Evolutionary conservation across 345 rosid genomes (phyloP).

Genomic region (Streptanthus diversifolius): DNA sequence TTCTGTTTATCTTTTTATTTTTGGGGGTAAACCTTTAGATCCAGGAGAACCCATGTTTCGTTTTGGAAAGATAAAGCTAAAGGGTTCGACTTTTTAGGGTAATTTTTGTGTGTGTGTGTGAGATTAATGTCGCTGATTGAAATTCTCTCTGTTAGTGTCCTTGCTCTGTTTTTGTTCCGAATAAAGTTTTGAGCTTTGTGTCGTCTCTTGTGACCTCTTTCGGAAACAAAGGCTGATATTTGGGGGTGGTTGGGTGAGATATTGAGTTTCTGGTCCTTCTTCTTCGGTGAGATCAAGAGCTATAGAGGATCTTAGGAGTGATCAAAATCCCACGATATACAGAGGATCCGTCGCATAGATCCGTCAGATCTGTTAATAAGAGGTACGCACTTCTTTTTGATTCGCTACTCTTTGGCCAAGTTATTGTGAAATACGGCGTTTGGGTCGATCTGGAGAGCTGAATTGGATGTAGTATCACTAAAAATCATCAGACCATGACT

Average conservation of each 20-base stretch:
- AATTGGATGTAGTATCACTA: conserved; percentile 15
- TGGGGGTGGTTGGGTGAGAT: background rate
- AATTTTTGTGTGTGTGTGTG: too few species aligned
- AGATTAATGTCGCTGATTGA: conserved; percentile 14
- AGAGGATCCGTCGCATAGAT: conserved; percentile 24
- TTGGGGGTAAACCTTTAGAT: conserved; percentile 24
- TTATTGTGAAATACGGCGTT: background rate
- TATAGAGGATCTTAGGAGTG: background rate
- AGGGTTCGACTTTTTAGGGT: conserved; percentile 22
- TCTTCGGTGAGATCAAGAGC: background rate
- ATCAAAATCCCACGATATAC: conserved; percentile 3
- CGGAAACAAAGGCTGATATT: background rate
- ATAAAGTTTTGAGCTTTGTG: conserved; percentile 24
- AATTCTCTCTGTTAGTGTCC: background rate
- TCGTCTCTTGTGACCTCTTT: background rate
- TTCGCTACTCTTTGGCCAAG: background rate
- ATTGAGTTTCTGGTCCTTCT: background rate
- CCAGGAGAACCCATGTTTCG: conserved; percentile 34
- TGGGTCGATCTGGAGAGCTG: conserved; percentile 8
- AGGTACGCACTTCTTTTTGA: conserved; percentile 25
- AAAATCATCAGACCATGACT: background rate
- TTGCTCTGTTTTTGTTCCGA: conserved; percentile 1
- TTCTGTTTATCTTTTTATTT: background rate
- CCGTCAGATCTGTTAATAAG: conserved; percentile 27
- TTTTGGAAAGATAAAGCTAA: conserved; percentile 31